phyloP scores from a whole-genome alignment of 2,329 filamentous ascomycete species.

The Pseudogymnoascus sp. region DNA sequence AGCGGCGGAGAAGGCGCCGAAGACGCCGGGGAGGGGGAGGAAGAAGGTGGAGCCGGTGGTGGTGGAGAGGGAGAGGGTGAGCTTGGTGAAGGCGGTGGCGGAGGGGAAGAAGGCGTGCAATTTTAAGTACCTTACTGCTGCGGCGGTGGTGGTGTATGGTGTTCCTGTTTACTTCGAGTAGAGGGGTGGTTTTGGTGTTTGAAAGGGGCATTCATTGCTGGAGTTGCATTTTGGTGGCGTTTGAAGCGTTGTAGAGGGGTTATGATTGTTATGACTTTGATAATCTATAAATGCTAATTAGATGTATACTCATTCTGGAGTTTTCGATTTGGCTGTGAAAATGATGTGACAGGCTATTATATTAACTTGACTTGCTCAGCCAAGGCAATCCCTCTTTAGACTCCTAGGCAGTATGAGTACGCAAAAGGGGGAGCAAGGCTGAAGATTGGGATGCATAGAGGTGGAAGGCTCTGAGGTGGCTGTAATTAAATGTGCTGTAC shows the following conservation, averaged over 20 bases:
- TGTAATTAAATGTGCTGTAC: background rate
- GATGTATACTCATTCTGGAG: background rate
- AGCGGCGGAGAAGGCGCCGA: slow-evolving; percentile 23
- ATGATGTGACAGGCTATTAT: background rate
- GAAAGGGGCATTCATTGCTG: background rate
- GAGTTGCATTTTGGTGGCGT: background rate
- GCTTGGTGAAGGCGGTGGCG: slow-evolving; percentile 73
- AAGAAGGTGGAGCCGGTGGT: slow-evolving; percentile 23
- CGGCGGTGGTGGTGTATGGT: slow-evolving; percentile 88
- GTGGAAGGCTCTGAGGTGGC: background rate
- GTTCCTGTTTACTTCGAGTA: slow-evolving; percentile 72
- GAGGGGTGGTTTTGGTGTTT: background rate
- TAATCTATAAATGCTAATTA: slow-evolving; percentile 1
- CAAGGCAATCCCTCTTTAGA: background rate
- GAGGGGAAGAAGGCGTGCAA: slow-evolving; percentile 70
- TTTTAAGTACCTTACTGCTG: slow-evolving; percentile 85
- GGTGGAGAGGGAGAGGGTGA: slow-evolving; percentile 33
- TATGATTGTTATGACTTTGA: slow-evolving; percentile 1
- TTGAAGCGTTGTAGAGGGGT: background rate
- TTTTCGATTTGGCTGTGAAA: background rate
- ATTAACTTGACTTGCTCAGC: background rate
- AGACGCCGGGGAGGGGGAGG: slow-evolving; percentile 25
- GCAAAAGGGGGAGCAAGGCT: background rate
- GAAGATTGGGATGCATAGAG: background rate
- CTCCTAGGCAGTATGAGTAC: background rate